phyloP scores from a whole-genome alignment of 495 filamentous ascomycete genomes.

The Penicillium angulare region DNA sequence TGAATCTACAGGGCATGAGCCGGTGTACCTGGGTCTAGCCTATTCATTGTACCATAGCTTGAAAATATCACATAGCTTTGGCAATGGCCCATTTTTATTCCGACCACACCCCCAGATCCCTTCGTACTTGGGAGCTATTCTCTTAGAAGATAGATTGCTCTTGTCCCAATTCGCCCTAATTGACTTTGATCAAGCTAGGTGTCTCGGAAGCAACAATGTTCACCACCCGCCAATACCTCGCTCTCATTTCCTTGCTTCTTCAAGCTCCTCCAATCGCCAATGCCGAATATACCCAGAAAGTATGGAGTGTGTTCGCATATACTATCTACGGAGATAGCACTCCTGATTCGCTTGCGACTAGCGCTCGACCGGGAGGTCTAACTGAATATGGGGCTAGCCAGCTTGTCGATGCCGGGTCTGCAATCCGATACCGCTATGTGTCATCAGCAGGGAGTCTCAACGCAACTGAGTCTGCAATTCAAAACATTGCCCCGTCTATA shows the following conservation, averaged over 20 bases:
- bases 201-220: neutral
- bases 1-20: slow-evolving; percentile 3
- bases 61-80: neutral
- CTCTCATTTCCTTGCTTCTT: neutral
- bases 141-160: too few species aligned
- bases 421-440: slow-evolving; percentile 61
- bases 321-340: slow-evolving; percentile 73
- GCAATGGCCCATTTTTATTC: slow-evolving; percentile 5
- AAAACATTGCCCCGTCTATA: slow-evolving; percentile 39
- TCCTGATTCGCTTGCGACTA: slow-evolving; percentile 48
- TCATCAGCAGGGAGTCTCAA: slow-evolving; percentile 37
- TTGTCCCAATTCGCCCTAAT: too few species aligned
- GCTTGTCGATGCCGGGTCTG: slow-evolving; percentile 57
- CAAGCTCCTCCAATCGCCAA: neutral
- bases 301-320: slow-evolving; percentile 70
- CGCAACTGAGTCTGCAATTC: slow-evolving; percentile 34
- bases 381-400: slow-evolving; percentile 70
- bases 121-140: too few species aligned
- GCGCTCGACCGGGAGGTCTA: slow-evolving; percentile 45
- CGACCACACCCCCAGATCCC: neutral
- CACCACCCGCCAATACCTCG: neutral
- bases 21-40: slow-evolving; percentile 22
- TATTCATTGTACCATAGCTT: slow-evolving; percentile 4
- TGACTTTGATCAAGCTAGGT: neutral
- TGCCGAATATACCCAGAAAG: slow-evolving; percentile 41